These are phyloP conservation scores for Aegilops longissima DNA, from an alignment of 176 grass and related monocot species.

Conservation along the genomic window DNA sequence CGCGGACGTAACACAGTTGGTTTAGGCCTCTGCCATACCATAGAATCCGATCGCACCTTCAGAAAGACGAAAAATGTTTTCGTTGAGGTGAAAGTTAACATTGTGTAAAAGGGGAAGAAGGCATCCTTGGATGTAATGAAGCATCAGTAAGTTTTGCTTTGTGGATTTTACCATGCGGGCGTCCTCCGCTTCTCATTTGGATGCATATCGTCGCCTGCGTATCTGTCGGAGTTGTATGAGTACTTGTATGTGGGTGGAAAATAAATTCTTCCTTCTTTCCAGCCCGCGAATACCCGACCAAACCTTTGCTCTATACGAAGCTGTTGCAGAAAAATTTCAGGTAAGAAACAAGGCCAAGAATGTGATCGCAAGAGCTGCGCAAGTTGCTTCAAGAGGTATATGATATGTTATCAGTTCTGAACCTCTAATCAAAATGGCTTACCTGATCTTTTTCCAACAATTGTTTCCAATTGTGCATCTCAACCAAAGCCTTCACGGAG, in stretches of 20 bases:
- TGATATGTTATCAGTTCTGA: not conserved
- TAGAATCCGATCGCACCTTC: constrained; percentile 90
- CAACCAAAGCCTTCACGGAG: constrained; percentile 88
- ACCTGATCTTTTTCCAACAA: constrained; percentile 94
- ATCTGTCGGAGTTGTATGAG: constrained; percentile 88
- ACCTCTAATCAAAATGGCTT: not conserved
- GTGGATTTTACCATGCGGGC: constrained; percentile 71
- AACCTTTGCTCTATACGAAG: constrained; percentile 94
- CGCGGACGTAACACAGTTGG: constrained; percentile 81
- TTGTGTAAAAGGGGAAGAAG: not conserved
- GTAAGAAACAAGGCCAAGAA: constrained; percentile 27
- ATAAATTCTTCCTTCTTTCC: constrained; percentile 97
- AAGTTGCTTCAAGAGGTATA: not conserved
- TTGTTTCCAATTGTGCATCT: constrained; percentile 92
- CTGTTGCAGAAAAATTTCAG: constrained; percentile 37
- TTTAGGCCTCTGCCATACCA: constrained; percentile 82
- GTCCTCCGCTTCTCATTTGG: constrained; percentile 86
- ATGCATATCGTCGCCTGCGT: constrained; percentile 79
- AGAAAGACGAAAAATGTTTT: constrained; percentile 22
- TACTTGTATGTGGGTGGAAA: constrained; percentile 98
- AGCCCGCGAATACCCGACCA: constrained; percentile 75
- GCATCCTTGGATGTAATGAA: not conserved
- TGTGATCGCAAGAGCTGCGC: not conserved
- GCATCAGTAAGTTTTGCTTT: not conserved
- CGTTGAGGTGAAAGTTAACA: not conserved